Base-by-base conservation (phyloP, 2,329 filamentous ascomycete genomes). In the Aspergillus carbonarius region DNA sequence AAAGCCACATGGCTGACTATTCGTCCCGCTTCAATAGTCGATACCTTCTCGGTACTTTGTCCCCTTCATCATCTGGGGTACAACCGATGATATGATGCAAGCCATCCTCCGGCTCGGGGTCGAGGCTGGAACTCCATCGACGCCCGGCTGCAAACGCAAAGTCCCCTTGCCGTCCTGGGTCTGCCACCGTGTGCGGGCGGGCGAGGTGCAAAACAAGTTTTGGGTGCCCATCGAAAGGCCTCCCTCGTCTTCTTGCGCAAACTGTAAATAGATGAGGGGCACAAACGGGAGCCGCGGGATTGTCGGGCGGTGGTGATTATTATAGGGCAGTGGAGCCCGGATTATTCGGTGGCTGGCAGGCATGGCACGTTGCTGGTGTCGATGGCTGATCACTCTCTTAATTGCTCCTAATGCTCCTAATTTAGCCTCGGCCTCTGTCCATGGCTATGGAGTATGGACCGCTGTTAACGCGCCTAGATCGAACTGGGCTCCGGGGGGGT, bases 1-100 rank as follows among this genome's bases (percentile, higher is more conserved):
- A 58, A 60, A 54, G 55, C 60, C 60, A 62, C 58, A 62, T 62
- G 58, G 60, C 54, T 57, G 51, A 54, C 51, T 54, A 44, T 44
- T 40, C 51, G 37, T 54, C 51, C 51, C 51, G 51, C 51, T 30
- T 30, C 51, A 34, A 42, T 54, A 30, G 51, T 54, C 37, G 37
- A 20, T 37, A 51, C 51, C 13, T 17, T 17, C 15, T 30, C 44
- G 44, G 44, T n/a, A 30, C 25, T 48, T 48, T 17, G 44, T 48
- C 25, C 30, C 27, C 27, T 17, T 15, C 44, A n/a, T 54, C 39
- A 42, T 54, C 51, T n/a, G 39, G 51, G 51, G 30, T 48, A 48
- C n/a, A 4, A 40, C 37, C 37, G 37, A 23, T 23, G 37, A 40
- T 40, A 23, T 23, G 37, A 40, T 40, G 37, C 37, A 18, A 8